Evolutionary conservation across 129 eudicot genomes (phyloP).

Genomic region (Tagetes patula): DNA sequence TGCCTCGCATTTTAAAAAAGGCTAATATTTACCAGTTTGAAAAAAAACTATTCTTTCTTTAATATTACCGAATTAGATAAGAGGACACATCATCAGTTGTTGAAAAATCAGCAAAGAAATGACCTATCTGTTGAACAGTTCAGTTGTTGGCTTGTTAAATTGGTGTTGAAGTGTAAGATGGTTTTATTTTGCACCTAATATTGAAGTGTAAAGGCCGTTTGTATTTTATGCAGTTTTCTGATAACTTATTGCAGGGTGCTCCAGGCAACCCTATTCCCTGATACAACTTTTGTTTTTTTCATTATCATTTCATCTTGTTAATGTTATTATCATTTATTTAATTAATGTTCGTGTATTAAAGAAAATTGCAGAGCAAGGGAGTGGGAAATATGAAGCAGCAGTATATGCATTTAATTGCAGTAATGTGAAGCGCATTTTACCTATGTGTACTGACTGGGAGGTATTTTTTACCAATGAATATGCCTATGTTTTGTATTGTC

Average conservation of each 20-base stretch:
- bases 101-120: not conserved
- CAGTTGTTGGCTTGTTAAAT: not conserved
- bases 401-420: conserved; percentile 87
- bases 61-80: not conserved
- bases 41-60: not conserved
- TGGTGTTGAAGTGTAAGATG: not conserved
- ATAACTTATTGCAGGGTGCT: not conserved
- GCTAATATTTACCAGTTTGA: not conserved
- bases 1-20: not conserved
- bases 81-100: not conserved
- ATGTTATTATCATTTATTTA: not conserved
- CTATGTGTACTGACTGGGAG: conserved; percentile 94
- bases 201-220: not conserved
- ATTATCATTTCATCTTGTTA: not conserved
- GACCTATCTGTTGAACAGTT: not conserved
- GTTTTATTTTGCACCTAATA: not conserved
- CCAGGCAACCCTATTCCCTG: not conserved
- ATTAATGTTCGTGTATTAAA: conserved; percentile 28
- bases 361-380: conserved; percentile 95
- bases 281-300: not conserved
- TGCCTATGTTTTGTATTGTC: not conserved
- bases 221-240: not conserved
- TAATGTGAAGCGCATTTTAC: conserved; percentile 81
- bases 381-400: conserved; percentile 86
- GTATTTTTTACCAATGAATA: conserved; percentile 37